These are phyloP conservation scores for Macroventuria anomochaeta DNA, from an alignment of 2,329 filamentous ascomycete species.

Conservation along the genomic window DNA sequence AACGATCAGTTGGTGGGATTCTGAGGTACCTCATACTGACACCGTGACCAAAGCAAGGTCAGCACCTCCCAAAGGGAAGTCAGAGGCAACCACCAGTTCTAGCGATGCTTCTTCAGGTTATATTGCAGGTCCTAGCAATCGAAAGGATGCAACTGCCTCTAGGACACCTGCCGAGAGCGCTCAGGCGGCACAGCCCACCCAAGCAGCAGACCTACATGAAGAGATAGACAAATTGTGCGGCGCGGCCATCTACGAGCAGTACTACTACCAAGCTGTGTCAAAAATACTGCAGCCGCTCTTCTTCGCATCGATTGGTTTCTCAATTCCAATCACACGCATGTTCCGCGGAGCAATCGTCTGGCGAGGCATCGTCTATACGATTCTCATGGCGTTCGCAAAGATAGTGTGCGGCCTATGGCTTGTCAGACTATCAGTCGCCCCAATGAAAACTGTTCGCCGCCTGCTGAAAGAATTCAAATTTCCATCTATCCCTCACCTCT, in stretches of 20 bases:
- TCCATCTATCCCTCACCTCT: constrained; percentile 31
- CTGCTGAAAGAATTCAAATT: constrained; percentile 24
- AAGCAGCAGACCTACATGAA: neutral
- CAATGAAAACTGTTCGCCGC: constrained; percentile 12
- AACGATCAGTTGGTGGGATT: constrained; percentile 66
- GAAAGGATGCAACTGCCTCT: neutral
- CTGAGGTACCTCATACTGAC: constrained; percentile 39
- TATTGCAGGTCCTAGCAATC: neutral
- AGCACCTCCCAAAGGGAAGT: neutral
- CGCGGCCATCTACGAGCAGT: constrained; percentile 53
- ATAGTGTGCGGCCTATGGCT: constrained; percentile 52
- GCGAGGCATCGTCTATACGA: constrained; percentile 74
- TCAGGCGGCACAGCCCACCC: neutral
- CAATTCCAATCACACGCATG: constrained; percentile 75
- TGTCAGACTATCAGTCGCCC: constrained; percentile 42
- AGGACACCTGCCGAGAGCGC: neutral
- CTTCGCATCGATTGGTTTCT: constrained; percentile 78
- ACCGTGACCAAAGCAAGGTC: neutral
- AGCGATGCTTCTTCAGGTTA: neutral
- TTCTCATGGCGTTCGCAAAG: constrained; percentile 69
- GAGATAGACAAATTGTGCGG: constrained; percentile 23
- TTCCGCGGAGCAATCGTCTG: constrained; percentile 70
- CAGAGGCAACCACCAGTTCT: neutral
- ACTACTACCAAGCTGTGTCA: constrained; percentile 55
- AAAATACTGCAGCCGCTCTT: constrained; percentile 73